phyloP scores from a whole-genome alignment of 768 basidiomycete species.

The Naganishia randhawae region DNA sequence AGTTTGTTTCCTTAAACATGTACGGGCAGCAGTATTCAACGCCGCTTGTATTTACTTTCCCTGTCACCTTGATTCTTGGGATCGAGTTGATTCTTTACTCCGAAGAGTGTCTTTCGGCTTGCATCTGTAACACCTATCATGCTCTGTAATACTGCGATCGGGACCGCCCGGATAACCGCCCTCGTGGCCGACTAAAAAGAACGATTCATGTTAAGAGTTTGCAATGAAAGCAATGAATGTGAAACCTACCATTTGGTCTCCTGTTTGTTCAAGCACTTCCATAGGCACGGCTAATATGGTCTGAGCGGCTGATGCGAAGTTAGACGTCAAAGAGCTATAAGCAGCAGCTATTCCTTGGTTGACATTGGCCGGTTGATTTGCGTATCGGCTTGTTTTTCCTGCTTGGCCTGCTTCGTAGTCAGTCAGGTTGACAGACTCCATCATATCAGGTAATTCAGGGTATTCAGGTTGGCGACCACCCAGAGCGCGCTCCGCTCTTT shows the following conservation, averaged over 20 bases:
- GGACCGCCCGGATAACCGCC: slow-evolving; percentile 92
- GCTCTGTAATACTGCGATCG: slow-evolving; percentile 92
- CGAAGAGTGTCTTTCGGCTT: slow-evolving; percentile 88
- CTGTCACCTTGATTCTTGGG: slow-evolving; percentile 52
- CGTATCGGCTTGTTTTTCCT: slow-evolving; percentile 66
- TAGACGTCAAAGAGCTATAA: slow-evolving; percentile 80
- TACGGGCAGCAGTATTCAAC: neutral
- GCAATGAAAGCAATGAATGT: neutral
- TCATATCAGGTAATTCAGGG: slow-evolving; percentile 14
- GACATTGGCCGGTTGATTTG: slow-evolving; percentile 79
- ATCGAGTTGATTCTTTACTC: slow-evolving; percentile 87
- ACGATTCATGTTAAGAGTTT: neutral
- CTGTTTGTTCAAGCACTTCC: slow-evolving; percentile 95
- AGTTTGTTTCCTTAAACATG: neutral
- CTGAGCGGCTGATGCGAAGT: slow-evolving; percentile 90
- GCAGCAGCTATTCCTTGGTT: slow-evolving; percentile 84
- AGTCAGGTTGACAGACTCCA: slow-evolving; percentile 34
- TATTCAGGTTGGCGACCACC: slow-evolving; percentile 55
- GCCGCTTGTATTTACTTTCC: slow-evolving; percentile 19
- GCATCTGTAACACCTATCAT: slow-evolving; percentile 99
- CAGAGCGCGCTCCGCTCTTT: slow-evolving; percentile 86
- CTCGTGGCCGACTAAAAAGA: slow-evolving; percentile 75
- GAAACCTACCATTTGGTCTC: slow-evolving; percentile 62
- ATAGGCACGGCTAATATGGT: slow-evolving; percentile 97
- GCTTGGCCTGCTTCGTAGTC: slow-evolving; percentile 1